Evolutionary conservation across 306 rosid species (phyloP).

Genomic region (Dicorynia guianensis): DNA sequence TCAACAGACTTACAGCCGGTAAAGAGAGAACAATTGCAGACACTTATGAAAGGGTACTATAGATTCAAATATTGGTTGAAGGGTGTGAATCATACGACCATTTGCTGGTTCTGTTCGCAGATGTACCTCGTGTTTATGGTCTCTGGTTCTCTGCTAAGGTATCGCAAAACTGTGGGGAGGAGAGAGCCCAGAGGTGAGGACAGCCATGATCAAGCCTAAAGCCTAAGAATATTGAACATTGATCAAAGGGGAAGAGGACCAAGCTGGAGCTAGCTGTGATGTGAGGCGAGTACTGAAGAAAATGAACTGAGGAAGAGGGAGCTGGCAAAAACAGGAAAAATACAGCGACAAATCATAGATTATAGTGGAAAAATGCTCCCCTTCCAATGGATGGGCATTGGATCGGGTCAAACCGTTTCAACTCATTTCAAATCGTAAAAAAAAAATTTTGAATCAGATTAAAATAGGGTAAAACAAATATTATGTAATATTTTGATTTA

Average conservation of each 20-base stretch:
- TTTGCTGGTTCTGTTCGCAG: conserved; percentile 31
- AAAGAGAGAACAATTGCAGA: conserved; percentile 28
- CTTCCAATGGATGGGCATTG: too few species aligned
- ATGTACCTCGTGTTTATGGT: conserved; percentile 49
- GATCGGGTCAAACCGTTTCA: too few species aligned
- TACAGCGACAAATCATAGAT: not conserved
- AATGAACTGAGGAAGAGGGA: not conserved
- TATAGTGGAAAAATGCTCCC: not conserved
- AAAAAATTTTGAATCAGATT: too few species aligned
- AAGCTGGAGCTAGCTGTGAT: not conserved
- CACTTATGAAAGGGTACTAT: conserved; percentile 2
- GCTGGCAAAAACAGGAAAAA: not conserved
- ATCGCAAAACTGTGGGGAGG: conserved; percentile 34
- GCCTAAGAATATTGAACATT: not conserved
- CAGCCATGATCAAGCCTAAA: conserved; percentile 9
- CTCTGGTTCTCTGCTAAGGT: conserved; percentile 5
- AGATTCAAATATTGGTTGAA: conserved; percentile 12
- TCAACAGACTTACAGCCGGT: not conserved
- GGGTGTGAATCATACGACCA: conserved; percentile 40
- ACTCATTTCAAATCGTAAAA: too few species aligned
- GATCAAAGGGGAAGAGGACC: not conserved
- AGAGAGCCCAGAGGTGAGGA: conserved; percentile 22
- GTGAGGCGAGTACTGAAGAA: not conserved
- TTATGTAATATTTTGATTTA: too few species aligned
- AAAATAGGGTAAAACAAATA: too few species aligned